Conservation (phyloP, 306 rosid genomes). For the Mimosa pudica region DNA sequence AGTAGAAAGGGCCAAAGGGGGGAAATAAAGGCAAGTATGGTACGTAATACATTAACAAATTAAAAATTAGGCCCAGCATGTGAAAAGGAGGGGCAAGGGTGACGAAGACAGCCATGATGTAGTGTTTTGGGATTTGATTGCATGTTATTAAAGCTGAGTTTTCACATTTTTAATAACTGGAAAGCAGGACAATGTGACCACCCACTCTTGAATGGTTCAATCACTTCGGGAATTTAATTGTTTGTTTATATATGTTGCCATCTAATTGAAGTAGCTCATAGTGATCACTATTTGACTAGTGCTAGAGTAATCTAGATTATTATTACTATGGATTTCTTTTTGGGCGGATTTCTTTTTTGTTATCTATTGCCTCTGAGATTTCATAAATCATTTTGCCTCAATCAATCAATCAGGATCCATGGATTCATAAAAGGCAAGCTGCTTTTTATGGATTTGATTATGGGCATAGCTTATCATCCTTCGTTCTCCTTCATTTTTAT, state of each 20-base stretch:
- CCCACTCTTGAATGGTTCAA: slow-evolving; percentile 50
- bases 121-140: slow-evolving; percentile 46
- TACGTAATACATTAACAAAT: not conserved
- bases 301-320: slow-evolving; percentile 10
- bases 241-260: slow-evolving; percentile 15
- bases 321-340: no score
- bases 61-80: slow-evolving; percentile 29
- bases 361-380: no score
- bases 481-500: no score
- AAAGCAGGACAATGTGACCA: slow-evolving; percentile 48
- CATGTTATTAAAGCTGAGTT: slow-evolving; percentile 38
- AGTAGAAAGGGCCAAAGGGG: not conserved
- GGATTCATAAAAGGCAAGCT: no score
- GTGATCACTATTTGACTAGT: slow-evolving; percentile 14
- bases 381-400: no score
- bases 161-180: slow-evolving; percentile 23
- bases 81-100: slow-evolving; percentile 39
- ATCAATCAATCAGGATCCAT: no score
- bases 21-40: slow-evolving; percentile 25
- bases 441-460: no score
- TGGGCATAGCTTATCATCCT: no score
- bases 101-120: slow-evolving; percentile 38
- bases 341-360: no score
- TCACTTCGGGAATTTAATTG: slow-evolving; percentile 35
- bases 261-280: slow-evolving; percentile 25